Percentiles rank a stretch among this genome's conserved stretches.
These are phyloP conservation scores for Microcyclospora pomicola DNA, from an alignment of 2,329 filamentous ascomycete genomes.

Conservation along the genomic window DNA sequence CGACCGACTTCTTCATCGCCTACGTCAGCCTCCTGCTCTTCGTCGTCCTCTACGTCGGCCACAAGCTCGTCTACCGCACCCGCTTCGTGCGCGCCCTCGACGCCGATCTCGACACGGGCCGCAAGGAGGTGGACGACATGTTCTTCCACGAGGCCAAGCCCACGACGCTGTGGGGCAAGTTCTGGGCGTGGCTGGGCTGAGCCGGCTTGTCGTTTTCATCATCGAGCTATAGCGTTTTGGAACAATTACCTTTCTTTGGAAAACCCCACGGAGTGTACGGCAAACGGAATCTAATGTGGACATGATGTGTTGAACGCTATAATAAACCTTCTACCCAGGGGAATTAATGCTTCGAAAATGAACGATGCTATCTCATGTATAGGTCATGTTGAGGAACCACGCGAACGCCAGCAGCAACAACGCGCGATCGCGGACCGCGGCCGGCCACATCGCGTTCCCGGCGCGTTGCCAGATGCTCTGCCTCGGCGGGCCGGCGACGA, in stretches of 20 bases:
- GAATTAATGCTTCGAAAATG: too few species aligned
- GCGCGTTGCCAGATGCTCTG: not conserved
- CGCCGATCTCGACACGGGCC: constrained; percentile 30
- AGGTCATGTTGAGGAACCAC: constrained; percentile 9
- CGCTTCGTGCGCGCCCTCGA: constrained; percentile 28
- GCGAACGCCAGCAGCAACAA: constrained; percentile 6
- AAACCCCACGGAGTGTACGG: too few species aligned
- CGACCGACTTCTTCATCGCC: constrained; percentile 56
- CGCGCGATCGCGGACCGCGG: constrained; percentile 5
- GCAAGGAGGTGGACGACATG: constrained; percentile 24
- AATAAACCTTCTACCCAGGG: too few species aligned
- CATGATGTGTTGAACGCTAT: too few species aligned
- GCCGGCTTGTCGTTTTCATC: too few species aligned
- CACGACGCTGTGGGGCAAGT: constrained; percentile 20
- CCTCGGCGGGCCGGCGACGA: not conserved
- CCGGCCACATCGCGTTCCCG: constrained; percentile 4
- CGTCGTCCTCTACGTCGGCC: constrained; percentile 53
- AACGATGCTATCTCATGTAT: too few species aligned
- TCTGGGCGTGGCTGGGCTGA: constrained; percentile 17
- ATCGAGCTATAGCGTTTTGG: too few species aligned
- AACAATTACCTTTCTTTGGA: too few species aligned
- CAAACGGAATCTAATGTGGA: too few species aligned
- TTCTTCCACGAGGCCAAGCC: constrained; percentile 19
- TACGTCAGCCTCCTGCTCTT: constrained; percentile 64
- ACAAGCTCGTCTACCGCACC: constrained; percentile 42